A percentile compares a stretch with the other conserved stretches of the same genome.
phyloP scores from a whole-genome alignment of 1,284 basidiomycete species.

The Volvariella volvacea region DNA sequence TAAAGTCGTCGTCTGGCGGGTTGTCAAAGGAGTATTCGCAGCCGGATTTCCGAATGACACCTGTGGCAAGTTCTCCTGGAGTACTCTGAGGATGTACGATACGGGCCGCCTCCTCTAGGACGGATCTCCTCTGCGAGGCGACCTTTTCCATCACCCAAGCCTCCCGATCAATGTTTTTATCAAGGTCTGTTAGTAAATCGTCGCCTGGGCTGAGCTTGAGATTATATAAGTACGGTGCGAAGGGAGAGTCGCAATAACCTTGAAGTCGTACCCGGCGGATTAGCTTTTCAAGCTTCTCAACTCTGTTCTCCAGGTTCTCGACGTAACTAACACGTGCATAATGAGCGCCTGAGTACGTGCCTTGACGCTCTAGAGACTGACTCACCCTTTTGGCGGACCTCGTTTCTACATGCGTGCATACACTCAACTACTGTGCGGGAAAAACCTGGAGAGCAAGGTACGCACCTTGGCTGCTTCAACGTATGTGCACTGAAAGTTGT shows the following conservation, averaged over 20 bases:
- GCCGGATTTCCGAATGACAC: slow-evolving; percentile 5
- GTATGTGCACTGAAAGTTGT: slow-evolving; percentile 72
- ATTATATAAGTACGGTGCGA: slow-evolving; percentile 6
- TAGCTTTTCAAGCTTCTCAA: slow-evolving; percentile 69
- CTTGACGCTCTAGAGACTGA: too few species aligned
- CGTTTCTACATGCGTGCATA: slow-evolving; percentile 70
- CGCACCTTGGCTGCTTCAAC: slow-evolving; percentile 65
- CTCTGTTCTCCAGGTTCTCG: slow-evolving; percentile 64
- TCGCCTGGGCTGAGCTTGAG: slow-evolving; percentile 32
- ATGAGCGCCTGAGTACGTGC: not conserved
- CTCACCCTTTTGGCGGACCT: slow-evolving; percentile 79
- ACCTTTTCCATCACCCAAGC: slow-evolving; percentile 7
- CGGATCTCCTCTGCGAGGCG: not conserved
- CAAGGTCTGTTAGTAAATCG: slow-evolving; percentile 19
- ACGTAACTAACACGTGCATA: slow-evolving; percentile 55
- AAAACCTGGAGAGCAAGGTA: slow-evolving; percentile 8
- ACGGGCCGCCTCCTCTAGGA: too few species aligned
- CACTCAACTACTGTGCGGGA: too few species aligned
- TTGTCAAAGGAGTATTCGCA: slow-evolving; percentile 9
- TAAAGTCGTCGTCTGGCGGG: slow-evolving; percentile 24
- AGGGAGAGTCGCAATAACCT: too few species aligned
- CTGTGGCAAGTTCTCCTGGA: slow-evolving; percentile 11
- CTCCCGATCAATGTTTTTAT: slow-evolving; percentile 18
- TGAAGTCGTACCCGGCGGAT: slow-evolving; percentile 42
- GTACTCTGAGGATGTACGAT: too few species aligned